phyloP scores from a whole-genome alignment of 2,329 filamentous ascomycete species.

The Fusarium agapanthi region DNA sequence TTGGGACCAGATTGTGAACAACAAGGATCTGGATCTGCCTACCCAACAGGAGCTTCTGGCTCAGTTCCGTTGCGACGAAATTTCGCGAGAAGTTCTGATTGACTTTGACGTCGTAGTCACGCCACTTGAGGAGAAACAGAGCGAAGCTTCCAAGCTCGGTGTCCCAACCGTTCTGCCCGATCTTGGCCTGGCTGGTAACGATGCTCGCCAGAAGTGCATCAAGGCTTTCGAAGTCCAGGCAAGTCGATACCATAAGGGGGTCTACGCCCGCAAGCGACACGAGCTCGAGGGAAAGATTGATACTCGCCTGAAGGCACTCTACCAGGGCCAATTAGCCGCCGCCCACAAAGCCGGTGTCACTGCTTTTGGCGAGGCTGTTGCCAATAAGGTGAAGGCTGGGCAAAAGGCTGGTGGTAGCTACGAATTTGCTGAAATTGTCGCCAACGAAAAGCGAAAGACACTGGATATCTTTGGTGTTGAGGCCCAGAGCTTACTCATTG shows the following conservation, averaged over 20 bases:
- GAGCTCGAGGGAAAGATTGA: slow-evolving; percentile 91
- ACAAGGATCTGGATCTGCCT: slow-evolving; percentile 96
- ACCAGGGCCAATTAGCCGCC: slow-evolving; percentile 85
- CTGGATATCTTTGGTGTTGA: slow-evolving; percentile 79
- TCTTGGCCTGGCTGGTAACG: slow-evolving; percentile 77
- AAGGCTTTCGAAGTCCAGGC: slow-evolving; percentile 90
- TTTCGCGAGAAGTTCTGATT: slow-evolving; percentile 85
- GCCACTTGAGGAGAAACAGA: slow-evolving; percentile 88
- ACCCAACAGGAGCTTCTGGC: slow-evolving; percentile 97
- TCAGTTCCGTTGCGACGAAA: slow-evolving; percentile 98
- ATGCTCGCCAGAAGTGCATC: slow-evolving; percentile 76
- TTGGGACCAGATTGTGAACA: slow-evolving; percentile 98
- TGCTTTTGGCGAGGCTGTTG: slow-evolving; percentile 87
- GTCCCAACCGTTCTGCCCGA: slow-evolving; percentile 76
- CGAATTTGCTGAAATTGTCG: slow-evolving; percentile 95
- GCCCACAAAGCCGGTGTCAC: slow-evolving; percentile 88
- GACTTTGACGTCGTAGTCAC: slow-evolving; percentile 82
- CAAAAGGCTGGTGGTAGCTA: slow-evolving; percentile 92
- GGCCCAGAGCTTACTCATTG: slow-evolving; percentile 77
- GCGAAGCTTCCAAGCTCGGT: slow-evolving; percentile 76
- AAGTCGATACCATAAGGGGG: slow-evolving; percentile 94
- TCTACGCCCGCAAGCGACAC: slow-evolving; percentile 84
- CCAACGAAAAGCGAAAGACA: slow-evolving; percentile 79
- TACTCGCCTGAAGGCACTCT: slow-evolving; percentile 85
- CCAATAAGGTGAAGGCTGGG: slow-evolving; percentile 85